phyloP scores from a whole-genome alignment of 495 filamentous ascomycete genomes.

The Talaromyces thailandensis region DNA sequence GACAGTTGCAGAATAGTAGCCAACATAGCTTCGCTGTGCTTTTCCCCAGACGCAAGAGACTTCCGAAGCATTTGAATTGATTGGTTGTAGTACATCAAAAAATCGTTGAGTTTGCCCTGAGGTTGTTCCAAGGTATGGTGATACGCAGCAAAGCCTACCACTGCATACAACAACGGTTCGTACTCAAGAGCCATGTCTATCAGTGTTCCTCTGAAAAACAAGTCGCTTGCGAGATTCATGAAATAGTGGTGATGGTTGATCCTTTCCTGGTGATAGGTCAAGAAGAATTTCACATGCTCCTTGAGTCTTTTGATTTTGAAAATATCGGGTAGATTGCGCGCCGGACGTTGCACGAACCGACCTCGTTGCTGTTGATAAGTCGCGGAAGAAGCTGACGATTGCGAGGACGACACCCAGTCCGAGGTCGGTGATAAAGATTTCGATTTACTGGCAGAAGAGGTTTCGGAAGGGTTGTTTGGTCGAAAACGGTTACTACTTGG shows the following conservation, averaged over 20 bases:
- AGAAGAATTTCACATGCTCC: conserved; percentile 65
- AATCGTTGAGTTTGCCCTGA: conserved; percentile 64
- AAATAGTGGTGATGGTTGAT: conserved; percentile 77
- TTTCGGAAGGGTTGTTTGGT: conserved; percentile 32
- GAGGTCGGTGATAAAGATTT: conserved; percentile 37
- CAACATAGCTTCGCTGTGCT: conserved; percentile 64
- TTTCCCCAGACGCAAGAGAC: conserved; percentile 59
- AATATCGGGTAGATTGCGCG: conserved; percentile 19
- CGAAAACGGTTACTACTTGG: conserved; percentile 23
- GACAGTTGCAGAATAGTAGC: conserved; percentile 88
- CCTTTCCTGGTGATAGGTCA: conserved; percentile 66
- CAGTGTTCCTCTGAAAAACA: conserved; percentile 65
- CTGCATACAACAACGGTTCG: conserved; percentile 77
- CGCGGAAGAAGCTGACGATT: conserved; percentile 23
- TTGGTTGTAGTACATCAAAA: conserved; percentile 83
- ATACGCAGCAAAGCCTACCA: conserved; percentile 88
- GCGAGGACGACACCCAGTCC: conserved; percentile 25
- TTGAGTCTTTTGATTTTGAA: conserved; percentile 33
- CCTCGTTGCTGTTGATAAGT: conserved; percentile 3
- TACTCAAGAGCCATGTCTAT: conserved; percentile 64
- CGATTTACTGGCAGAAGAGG: conserved; percentile 26
- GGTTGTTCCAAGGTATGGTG: conserved; percentile 63
- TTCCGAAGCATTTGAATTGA: conserved; percentile 68
- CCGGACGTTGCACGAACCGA: conserved; percentile 22
- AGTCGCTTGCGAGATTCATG: conserved; percentile 52